These are phyloP conservation scores for Pestalotiopsis sp. DNA, from an alignment of 2,329 filamentous ascomycete genomes.

Conservation along the genomic window DNA sequence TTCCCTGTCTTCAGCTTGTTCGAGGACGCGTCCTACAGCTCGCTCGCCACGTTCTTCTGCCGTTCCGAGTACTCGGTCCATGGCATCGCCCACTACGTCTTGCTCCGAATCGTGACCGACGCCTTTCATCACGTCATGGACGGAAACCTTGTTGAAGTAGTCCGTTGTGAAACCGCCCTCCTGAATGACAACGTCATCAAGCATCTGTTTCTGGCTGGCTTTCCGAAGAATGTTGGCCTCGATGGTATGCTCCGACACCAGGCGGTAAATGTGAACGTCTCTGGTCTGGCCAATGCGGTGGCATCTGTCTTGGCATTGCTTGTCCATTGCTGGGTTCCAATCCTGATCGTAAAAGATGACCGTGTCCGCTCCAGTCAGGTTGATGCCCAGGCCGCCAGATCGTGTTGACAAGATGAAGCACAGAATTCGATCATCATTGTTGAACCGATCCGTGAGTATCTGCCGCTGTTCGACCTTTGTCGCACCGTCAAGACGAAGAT, in stretches of 20 bases:
- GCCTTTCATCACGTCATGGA: slow-evolving; percentile 68
- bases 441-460: slow-evolving; percentile 95
- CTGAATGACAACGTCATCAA: slow-evolving; percentile 97
- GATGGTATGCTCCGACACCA: slow-evolving; percentile 92
- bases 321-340: slow-evolving; percentile 99
- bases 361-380: slow-evolving; percentile 92
- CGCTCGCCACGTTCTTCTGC: slow-evolving; percentile 63
- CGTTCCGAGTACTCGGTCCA: slow-evolving; percentile 81
- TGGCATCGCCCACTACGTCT: slow-evolving; percentile 60
- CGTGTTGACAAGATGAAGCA: slow-evolving; percentile 95
- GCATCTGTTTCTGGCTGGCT: slow-evolving; percentile 94
- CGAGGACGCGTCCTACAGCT: slow-evolving; percentile 72
- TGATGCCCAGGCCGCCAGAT: slow-evolving; percentile 93
- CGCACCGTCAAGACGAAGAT: slow-evolving; percentile 92
- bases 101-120: slow-evolving; percentile 53
- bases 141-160: slow-evolving; percentile 79
- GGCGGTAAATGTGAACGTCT: slow-evolving; percentile 96
- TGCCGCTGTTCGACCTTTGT: slow-evolving; percentile 96
- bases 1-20: slow-evolving; percentile 85
- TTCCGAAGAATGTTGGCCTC: slow-evolving; percentile 98
- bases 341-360: slow-evolving; percentile 99
- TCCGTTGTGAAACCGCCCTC: slow-evolving; percentile 98
- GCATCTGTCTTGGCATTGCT: slow-evolving; percentile 96
- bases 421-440: slow-evolving; percentile 87
- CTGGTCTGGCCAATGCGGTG: slow-evolving; percentile 97